phyloP scores from a whole-genome alignment of 106 monocot species.

The Iris macrosiphon region DNA sequence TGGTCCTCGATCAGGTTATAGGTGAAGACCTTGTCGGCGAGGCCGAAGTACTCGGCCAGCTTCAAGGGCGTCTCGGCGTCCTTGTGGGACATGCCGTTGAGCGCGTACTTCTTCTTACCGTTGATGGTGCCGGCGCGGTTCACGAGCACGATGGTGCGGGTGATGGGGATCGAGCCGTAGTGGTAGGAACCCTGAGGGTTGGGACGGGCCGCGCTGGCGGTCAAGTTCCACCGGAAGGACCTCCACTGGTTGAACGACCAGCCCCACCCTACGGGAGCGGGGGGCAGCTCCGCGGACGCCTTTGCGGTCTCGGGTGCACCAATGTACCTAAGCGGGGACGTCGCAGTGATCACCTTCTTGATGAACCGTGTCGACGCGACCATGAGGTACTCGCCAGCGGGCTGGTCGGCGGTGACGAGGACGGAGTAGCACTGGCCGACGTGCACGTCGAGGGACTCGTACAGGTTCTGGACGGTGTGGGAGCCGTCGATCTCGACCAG shows the following conservation, averaged over 20 bases:
- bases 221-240: slow-evolving; percentile 51
- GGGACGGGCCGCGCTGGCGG: slow-evolving; percentile 46
- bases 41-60: slow-evolving; percentile 44
- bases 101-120: slow-evolving; percentile 34
- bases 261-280: slow-evolving; percentile 19
- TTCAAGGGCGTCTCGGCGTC: slow-evolving; percentile 25
- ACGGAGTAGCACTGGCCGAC: slow-evolving; percentile 45
- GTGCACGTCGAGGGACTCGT: slow-evolving; percentile 33
- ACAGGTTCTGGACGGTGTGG: slow-evolving; percentile 56
- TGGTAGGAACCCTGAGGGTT: slow-evolving; percentile 61
- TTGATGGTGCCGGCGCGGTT: slow-evolving; percentile 8
- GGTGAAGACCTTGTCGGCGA: slow-evolving; percentile 17
- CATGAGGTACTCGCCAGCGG: slow-evolving; percentile 31
- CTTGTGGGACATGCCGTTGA: slow-evolving; percentile 40
- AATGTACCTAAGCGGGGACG: slow-evolving; percentile 21
- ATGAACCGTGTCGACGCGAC: slow-evolving; percentile 35
- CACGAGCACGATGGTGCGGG: slow-evolving; percentile 38
- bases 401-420: slow-evolving; percentile 37
- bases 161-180: slow-evolving; percentile 56
- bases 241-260: slow-evolving; percentile 47
- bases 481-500: slow-evolving; percentile 70
- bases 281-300: slow-evolving; percentile 10
- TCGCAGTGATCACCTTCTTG: slow-evolving; percentile 14
- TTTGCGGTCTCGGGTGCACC: slow-evolving; percentile 21
- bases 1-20: slow-evolving; percentile 27